Conservation (phyloP, 2,329 filamentous ascomycete species). For the Diplodia sapinea region DNA sequence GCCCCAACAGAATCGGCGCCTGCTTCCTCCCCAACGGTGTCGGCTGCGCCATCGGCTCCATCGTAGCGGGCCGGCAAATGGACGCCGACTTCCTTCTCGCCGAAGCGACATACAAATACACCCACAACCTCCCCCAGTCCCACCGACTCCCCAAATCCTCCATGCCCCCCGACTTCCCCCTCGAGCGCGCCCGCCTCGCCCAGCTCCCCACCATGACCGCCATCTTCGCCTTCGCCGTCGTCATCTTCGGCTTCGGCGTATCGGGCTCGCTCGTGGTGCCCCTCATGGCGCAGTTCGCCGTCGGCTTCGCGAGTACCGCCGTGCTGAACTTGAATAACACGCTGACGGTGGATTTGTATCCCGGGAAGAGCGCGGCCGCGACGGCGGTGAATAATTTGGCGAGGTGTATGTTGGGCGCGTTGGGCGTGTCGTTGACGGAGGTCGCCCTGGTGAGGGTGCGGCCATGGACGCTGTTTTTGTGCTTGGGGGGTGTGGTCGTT, state of each 20-base stretch:
- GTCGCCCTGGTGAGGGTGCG: background rate
- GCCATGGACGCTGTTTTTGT: background rate
- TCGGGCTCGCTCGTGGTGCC: constrained; percentile 56
- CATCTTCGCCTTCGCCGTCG: constrained; percentile 54
- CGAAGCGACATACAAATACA: constrained; percentile 34
- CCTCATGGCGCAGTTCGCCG: constrained; percentile 58
- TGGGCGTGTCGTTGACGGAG: constrained; percentile 57
- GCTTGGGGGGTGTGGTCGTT: background rate
- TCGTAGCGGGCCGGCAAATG: constrained; percentile 59
- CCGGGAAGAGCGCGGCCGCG: constrained; percentile 57
- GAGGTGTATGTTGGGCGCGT: constrained; percentile 59
- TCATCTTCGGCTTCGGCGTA: constrained; percentile 58
- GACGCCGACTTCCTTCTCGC: constrained; percentile 55
- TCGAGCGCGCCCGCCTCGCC: constrained; percentile 60
- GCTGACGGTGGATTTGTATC: constrained; percentile 61
- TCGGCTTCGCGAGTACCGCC: constrained; percentile 59
- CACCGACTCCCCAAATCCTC: constrained; percentile 5
- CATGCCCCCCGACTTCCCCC: constrained; percentile 46
- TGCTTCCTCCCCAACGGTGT: constrained; percentile 63
- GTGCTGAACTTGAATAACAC: constrained; percentile 58
- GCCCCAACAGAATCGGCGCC: constrained; percentile 55
- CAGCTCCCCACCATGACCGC: constrained; percentile 54
- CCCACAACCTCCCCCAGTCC: constrained; percentile 27
- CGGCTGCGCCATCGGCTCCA: constrained; percentile 60
- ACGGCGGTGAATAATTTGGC: constrained; percentile 61